phyloP scores from a whole-genome alignment of 805 yeast species.

The Spathaspora girioi region DNA sequence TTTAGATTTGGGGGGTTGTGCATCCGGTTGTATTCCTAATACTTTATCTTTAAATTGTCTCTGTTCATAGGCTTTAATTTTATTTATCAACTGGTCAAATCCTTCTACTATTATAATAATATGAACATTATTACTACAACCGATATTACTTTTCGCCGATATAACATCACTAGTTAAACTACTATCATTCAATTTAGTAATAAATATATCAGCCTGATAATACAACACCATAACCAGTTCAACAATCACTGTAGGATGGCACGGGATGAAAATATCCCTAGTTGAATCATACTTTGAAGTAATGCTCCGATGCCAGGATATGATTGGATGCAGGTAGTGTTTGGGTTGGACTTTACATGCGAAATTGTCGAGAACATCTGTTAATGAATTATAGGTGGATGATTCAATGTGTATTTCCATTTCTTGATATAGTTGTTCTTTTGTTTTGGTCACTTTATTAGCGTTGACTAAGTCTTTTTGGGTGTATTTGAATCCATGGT shows the following conservation, averaged over 20 bases:
- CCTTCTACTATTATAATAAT: conserved; percentile 47
- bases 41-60: conserved; percentile 37
- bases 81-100: conserved; percentile 42
- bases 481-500: conserved; percentile 12
- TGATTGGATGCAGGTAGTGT: conserved; percentile 29
- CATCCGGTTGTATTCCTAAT: conserved; percentile 11
- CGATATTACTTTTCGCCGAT: background rate
- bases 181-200: conserved; percentile 11
- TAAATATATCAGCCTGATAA: conserved; percentile 45
- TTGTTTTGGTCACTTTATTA: conserved; percentile 36
- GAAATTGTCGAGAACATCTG: background rate
- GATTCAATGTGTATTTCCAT: conserved; percentile 28
- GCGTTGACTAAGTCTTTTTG: conserved; percentile 31
- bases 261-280: conserved; percentile 55
- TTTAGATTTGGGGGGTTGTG: background rate
- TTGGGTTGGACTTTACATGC: background rate
- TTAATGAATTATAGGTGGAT: background rate
- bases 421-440: conserved; percentile 48
- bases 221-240: conserved; percentile 46
- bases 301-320: conserved; percentile 50
- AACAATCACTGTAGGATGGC: conserved; percentile 31
- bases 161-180: background rate
- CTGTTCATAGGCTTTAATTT: conserved; percentile 44
- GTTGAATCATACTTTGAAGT: conserved; percentile 45
- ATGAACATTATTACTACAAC: background rate